phyloP scores from a whole-genome alignment of 129 eudicot species.

The Kitagawia praeruptora region DNA sequence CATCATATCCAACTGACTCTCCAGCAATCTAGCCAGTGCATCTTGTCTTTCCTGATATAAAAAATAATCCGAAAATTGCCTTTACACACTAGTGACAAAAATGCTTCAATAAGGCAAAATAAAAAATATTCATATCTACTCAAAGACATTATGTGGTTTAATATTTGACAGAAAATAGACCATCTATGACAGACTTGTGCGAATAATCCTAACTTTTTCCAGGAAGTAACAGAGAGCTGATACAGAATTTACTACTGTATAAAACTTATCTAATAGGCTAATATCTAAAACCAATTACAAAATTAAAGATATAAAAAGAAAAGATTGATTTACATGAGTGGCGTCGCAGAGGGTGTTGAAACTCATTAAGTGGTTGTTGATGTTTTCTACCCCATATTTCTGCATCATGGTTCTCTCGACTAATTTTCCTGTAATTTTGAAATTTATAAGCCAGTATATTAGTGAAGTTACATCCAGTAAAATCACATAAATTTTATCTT shows the following conservation, averaged over 20 bases:
- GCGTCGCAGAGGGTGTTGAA: conserved; percentile 89
- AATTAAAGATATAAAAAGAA: not conserved
- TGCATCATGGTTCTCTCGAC: conserved; percentile 80
- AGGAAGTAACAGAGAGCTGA: no score
- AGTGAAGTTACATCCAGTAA: not conserved
- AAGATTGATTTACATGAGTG: conserved; percentile 47
- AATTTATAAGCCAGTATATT: no score
- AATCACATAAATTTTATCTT: no score
- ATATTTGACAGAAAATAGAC: no score
- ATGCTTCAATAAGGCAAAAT: no score
- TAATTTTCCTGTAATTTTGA: conserved; percentile 37
- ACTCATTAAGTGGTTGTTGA: conserved; percentile 60
- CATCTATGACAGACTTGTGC: no score
- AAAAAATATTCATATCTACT: not conserved
- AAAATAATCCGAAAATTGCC: not conserved
- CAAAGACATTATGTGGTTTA: no score
- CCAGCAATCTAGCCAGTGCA: conserved; percentile 74
- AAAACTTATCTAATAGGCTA: no score
- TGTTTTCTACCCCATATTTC: conserved; percentile 63
- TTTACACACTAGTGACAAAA: not conserved
- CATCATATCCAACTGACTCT: conserved; percentile 51
- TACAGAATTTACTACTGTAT: no score
- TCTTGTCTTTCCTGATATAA: conserved; percentile 71
- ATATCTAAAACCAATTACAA: not conserved
- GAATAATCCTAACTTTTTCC: no score